A percentile compares a stretch with the other conserved stretches of the same genome.
Conservation (phyloP, 2,329 filamentous ascomycete species). For the Paracoccidioides lutzii region DNA sequence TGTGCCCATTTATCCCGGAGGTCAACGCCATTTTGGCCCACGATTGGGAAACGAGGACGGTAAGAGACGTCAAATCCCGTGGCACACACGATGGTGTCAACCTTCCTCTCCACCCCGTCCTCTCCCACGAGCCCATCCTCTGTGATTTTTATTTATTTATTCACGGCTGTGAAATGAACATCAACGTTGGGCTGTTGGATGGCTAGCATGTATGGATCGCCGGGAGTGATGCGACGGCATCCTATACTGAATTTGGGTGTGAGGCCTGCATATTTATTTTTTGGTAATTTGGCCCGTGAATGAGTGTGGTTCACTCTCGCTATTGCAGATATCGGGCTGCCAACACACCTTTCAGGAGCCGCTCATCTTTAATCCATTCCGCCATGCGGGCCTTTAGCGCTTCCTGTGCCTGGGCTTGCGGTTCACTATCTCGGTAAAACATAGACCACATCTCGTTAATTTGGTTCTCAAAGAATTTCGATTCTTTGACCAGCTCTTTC, state of each 20-base stretch:
- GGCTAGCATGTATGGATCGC: constrained; percentile 40
- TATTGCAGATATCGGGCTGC: neutral
- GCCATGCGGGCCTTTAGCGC: constrained; percentile 34
- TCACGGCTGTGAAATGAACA: constrained; percentile 21
- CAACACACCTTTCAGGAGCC: constrained; percentile 31
- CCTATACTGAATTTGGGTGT: constrained; percentile 22
- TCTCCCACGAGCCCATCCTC: constrained; percentile 16
- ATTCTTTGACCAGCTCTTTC: constrained; percentile 27
- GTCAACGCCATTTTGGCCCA: constrained; percentile 16
- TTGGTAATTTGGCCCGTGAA: too few species aligned
- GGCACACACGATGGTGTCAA: constrained; percentile 21
- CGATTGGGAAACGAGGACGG: constrained; percentile 15
- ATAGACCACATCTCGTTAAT: constrained; percentile 36
- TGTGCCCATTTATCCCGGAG: constrained; percentile 18
- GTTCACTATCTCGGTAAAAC: constrained; percentile 33
- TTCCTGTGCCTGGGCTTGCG: constrained; percentile 28
- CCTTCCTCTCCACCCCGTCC: constrained; percentile 12
- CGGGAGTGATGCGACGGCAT: constrained; percentile 39
- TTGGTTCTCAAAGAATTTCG: constrained; percentile 35
- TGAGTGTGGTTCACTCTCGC: too few species aligned
- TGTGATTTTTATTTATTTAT: constrained; percentile 22
- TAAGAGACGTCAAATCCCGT: constrained; percentile 23
- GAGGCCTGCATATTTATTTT: constrained; percentile 2
- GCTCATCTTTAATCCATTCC: constrained; percentile 40
- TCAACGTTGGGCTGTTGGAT: constrained; percentile 28